Evolutionary conservation across 352 stramenopile genomes (phyloP), one percentile per base, ranked within the genome.

Genomic region (Pythium dissimile): DNA sequence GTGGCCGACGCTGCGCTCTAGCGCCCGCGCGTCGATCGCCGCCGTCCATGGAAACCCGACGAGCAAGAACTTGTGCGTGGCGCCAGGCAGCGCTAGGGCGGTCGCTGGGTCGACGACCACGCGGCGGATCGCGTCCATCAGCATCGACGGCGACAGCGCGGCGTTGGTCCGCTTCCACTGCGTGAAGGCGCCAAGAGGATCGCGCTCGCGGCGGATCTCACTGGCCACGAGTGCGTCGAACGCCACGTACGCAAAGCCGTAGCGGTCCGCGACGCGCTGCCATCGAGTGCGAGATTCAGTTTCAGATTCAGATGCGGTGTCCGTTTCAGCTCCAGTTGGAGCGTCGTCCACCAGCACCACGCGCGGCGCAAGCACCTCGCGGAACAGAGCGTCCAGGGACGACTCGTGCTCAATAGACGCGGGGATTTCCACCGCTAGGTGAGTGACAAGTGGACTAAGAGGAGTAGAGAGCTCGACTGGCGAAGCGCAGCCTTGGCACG

Each of bases 31-130:
- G 24, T 59, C 51, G 0, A 77, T 53, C 4, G 71, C 21, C 2
- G 37, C 45, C n/a, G n/a, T n/a, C 67, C 70, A 77, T 16, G 72
- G 71, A 15, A 87, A 87, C 0, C 66, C 74, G 5, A 66, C 21
- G 10, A 87, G n/a, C 18, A 87, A 21, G 41, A 82, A 75, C 23
- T 74, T 73, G 32, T 80, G 72, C 0, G 43, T 37, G 21, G 54
- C 43, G 6, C 21, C 23, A 32, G 35, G 28, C 1, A 64, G 39
- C 11, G 30, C 30, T 7, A 64, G 9, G 2, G 49, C 31, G 2
- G 34, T 45, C 15, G 24, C 54, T 0, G 55, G 62, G n/a, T 64
- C 49, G 1, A 28, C 15, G 38, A 77, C 32, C 0, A 31, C 42
- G 1, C 57, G 54, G 10, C 34, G 28, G 4, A 85, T 35, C 1